phyloP scores from a whole-genome alignment of 805 yeast species.

The Schwanniomyces vanrijiae region DNA sequence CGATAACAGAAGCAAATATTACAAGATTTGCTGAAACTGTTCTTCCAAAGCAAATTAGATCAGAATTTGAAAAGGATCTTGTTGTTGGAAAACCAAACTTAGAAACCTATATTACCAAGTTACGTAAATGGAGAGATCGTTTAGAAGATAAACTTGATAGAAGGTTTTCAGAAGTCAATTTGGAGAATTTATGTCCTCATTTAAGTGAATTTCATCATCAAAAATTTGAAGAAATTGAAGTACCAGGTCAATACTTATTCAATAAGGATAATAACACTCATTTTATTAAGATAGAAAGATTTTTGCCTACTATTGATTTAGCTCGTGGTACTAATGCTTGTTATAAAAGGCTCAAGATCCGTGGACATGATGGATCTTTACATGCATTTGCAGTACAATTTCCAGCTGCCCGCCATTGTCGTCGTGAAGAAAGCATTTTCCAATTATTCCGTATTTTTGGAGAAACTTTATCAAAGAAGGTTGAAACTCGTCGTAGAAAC shows the following conservation, averaged over 20 bases:
- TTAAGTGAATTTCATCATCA: conserved; percentile 97
- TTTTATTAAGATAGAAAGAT: conserved; percentile 90
- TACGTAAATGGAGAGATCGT: conserved; percentile 90
- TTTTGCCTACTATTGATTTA: conserved; percentile 83
- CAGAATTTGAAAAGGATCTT: conserved; percentile 90
- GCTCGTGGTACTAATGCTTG: conserved; percentile 90
- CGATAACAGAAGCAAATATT: conserved; percentile 86
- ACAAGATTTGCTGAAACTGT: conserved; percentile 90
- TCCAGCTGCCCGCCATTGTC: conserved; percentile 96
- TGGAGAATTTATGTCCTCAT: conserved; percentile 92
- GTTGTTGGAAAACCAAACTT: conserved; percentile 83
- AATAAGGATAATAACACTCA: conserved; percentile 87
- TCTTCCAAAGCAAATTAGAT: conserved; percentile 81
- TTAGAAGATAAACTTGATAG: conserved; percentile 90
- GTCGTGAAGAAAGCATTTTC: conserved; percentile 93
- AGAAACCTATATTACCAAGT: conserved; percentile 78
- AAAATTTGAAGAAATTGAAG: conserved; percentile 94
- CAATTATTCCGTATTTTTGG: conserved; percentile 89
- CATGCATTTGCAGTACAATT: conserved; percentile 95
- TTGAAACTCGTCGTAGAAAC: conserved; percentile 84
- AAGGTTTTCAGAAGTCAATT: conserved; percentile 71
- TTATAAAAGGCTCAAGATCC: conserved; percentile 80
- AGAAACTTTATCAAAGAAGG: conserved; percentile 74
- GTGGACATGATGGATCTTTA: conserved; percentile 90
- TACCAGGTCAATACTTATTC: conserved; percentile 93